phyloP scores from a whole-genome alignment of 352 stramenopile species.

The Pythium inflatum region DNA sequence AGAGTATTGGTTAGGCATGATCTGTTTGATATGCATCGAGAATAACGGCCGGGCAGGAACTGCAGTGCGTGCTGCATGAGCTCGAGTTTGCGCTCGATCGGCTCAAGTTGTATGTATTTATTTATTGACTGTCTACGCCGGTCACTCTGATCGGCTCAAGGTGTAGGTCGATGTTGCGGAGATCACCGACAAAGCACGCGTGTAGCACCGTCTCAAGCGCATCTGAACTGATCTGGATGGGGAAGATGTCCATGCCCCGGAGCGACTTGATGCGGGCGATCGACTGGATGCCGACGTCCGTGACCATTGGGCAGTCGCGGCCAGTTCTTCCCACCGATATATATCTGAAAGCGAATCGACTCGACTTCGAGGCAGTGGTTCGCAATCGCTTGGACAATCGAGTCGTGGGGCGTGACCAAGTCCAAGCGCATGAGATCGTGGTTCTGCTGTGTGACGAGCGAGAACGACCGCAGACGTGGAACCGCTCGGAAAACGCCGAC shows the following conservation, averaged over 20 bases:
- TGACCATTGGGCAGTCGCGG: neutral
- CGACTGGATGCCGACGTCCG: neutral
- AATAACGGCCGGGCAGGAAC: no score
- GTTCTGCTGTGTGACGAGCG: neutral
- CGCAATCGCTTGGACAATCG: neutral
- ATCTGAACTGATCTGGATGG: neutral
- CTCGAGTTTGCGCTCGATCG: no score
- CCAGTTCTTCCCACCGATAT: neutral
- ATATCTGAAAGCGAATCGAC: neutral
- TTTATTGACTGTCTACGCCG: no score
- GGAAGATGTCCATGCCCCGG: neutral
- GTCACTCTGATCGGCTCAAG: no score
- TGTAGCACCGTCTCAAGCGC: neutral
- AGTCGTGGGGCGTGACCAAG: neutral
- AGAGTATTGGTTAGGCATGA: no score
- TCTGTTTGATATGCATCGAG: no score
- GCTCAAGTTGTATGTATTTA: no score
- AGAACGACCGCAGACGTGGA: neutral
- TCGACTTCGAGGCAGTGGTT: conserved; percentile 1
- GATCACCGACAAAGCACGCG: neutral
- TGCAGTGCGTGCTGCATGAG: no score
- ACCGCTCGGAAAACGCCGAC: neutral
- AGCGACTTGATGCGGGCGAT: conserved; percentile 1
- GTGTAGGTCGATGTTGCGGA: conserved; percentile 2
- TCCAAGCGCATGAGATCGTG: neutral